A percentile compares a stretch with the other conserved stretches of the same genome.
phyloP scores from a whole-genome alignment of 441 rosid genomes.

The Bruguiera hainesii region DNA sequence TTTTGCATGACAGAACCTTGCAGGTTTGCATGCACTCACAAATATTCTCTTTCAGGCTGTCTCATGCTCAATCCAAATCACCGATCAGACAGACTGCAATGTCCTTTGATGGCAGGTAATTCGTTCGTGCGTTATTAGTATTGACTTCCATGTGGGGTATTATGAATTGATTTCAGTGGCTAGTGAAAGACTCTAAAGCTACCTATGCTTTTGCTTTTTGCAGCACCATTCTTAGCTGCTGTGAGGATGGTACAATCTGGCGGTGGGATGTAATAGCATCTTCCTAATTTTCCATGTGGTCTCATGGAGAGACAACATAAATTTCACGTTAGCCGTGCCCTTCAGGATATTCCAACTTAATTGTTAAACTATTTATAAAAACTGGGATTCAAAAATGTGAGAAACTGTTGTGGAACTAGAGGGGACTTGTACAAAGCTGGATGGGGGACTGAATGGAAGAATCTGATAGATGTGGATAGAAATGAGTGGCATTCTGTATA shows the following conservation, averaged over 20 bases:
- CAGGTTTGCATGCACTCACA: background rate
- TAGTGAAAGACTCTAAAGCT: slow-evolving; percentile 6
- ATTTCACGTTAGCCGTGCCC: too few relatives aligned
- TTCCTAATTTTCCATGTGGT: slow-evolving; percentile 3
- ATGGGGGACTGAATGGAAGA: too few relatives aligned
- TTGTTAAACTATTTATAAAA: slow-evolving; percentile 3
- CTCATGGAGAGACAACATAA: too few relatives aligned
- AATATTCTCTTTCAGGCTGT: slow-evolving; percentile 43
- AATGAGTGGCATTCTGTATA: too few relatives aligned
- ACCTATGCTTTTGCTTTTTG: slow-evolving; percentile 12
- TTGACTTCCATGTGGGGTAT: background rate
- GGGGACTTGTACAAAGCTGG: too few relatives aligned
- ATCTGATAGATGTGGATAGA: too few relatives aligned
- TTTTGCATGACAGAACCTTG: background rate
- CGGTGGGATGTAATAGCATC: slow-evolving; percentile 74
- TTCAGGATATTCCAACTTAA: background rate
- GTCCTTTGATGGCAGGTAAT: slow-evolving; percentile 90
- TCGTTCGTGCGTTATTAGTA: background rate
- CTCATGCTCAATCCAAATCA: slow-evolving; percentile 70
- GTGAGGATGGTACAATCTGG: slow-evolving; percentile 96
- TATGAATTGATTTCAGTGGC: background rate
- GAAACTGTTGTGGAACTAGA: too few relatives aligned
- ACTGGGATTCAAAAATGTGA: too few relatives aligned
- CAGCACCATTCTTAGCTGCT: slow-evolving; percentile 94
- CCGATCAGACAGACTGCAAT: slow-evolving; percentile 93